Conservation (phyloP, 495 filamentous ascomycete genomes). For the Pseudoneurospora amorphoporcata region DNA sequence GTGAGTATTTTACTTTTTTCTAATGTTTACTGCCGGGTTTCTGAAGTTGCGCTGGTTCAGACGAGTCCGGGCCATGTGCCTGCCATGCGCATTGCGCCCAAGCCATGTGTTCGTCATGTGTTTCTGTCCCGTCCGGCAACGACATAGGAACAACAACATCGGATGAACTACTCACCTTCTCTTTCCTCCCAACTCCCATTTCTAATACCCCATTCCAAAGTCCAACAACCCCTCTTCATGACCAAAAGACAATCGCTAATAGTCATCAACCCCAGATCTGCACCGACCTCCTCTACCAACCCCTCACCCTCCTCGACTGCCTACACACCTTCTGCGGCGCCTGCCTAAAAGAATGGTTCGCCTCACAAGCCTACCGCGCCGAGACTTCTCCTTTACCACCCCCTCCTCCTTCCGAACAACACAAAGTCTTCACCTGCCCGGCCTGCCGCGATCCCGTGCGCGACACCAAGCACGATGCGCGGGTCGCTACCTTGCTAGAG, state of each 20-base stretch:
- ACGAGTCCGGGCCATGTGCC: neutral
- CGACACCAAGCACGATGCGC: conserved; percentile 74
- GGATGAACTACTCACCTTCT: neutral
- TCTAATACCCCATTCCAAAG: neutral
- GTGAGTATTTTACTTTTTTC: conserved; percentile 41
- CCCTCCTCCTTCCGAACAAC: conserved; percentile 32
- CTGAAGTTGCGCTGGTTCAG: neutral
- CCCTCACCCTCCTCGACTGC: conserved; percentile 91
- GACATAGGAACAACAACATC: neutral
- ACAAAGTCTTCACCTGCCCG: conserved; percentile 67
- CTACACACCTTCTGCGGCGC: conserved; percentile 95
- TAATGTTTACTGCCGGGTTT: neutral
- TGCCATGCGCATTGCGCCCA: neutral
- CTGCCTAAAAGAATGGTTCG: conserved; percentile 93
- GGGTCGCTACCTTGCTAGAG: conserved; percentile 71
- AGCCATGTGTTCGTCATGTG: neutral
- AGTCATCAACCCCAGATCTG: conserved; percentile 59
- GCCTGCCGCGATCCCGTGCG: conserved; percentile 81
- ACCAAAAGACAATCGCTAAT: neutral
- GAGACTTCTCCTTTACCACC: conserved; percentile 32
- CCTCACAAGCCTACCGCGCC: conserved; percentile 40
- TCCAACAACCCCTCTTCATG: neutral
- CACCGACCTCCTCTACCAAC: conserved; percentile 90
- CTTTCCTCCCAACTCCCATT: neutral
- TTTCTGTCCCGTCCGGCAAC: neutral